phyloP scores from a whole-genome alignment of 306 rosid species.

The Cicer yamashitae region DNA sequence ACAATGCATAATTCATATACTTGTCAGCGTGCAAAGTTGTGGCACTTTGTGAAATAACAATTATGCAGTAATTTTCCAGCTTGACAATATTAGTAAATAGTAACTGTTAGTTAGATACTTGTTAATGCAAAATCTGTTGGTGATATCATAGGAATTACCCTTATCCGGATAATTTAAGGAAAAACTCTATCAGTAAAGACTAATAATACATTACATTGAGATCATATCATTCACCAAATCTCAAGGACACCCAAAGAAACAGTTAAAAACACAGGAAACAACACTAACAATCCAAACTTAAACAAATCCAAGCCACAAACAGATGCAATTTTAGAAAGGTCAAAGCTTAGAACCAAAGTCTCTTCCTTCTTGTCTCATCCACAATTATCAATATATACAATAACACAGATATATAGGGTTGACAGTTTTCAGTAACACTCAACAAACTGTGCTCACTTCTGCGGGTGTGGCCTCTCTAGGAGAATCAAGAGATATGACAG shows the following conservation, averaged over 20 bases:
- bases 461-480: slow-evolving; percentile 45
- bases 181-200: slow-evolving; percentile 20
- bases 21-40: neutral
- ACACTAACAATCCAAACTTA: slow-evolving; percentile 37
- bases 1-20: neutral
- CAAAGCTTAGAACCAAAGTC: slow-evolving; percentile 35
- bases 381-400: slow-evolving; percentile 49
- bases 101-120: slow-evolving; percentile 1
- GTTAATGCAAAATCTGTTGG: neutral
- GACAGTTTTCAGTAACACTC: slow-evolving; percentile 43
- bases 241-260: slow-evolving; percentile 33
- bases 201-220: slow-evolving; percentile 35
- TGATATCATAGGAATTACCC: slow-evolving; percentile 17
- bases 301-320: slow-evolving; percentile 47
- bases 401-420: slow-evolving; percentile 16
- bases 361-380: slow-evolving; percentile 21
- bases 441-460: slow-evolving; percentile 45
- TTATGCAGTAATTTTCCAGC: neutral
- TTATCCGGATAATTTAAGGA: slow-evolving; percentile 14
- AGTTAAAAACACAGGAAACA: slow-evolving; percentile 36
- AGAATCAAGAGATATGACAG: slow-evolving; percentile 83
- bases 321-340: slow-evolving; percentile 37
- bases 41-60: slow-evolving; percentile 13
- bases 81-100: neutral
- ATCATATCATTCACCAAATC: slow-evolving; percentile 44